Evolutionary conservation across 345 rosid genomes (phyloP).

Genomic region (Eucalyptus curtisii): DNA sequence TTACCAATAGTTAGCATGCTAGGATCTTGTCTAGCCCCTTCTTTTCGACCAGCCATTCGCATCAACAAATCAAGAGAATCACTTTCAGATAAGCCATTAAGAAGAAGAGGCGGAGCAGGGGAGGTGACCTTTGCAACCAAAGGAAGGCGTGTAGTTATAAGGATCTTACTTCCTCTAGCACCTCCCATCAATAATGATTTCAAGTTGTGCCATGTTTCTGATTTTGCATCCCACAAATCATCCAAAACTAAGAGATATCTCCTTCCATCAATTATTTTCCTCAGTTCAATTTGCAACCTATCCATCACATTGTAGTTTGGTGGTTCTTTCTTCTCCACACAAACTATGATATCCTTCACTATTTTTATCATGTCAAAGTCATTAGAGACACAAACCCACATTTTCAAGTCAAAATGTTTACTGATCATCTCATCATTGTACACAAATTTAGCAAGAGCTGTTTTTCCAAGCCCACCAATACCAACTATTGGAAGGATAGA

Average conservation of each 20-base stretch:
- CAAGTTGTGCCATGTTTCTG: neutral
- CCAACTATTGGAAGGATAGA: too few species aligned
- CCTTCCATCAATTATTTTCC: neutral
- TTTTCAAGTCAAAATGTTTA: too few species aligned
- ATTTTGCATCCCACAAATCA: neutral
- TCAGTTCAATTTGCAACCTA: neutral
- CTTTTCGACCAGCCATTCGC: neutral
- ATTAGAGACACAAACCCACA: too few species aligned
- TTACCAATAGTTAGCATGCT: neutral
- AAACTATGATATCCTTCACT: neutral
- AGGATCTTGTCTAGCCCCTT: neutral
- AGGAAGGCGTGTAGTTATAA: neutral
- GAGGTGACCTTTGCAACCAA: neutral
- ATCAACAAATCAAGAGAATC: neutral
- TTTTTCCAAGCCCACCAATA: too few species aligned
- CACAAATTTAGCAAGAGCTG: too few species aligned
- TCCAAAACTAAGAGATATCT: neutral
- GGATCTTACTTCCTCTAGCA: neutral
- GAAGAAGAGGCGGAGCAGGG: neutral
- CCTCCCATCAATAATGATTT: neutral
- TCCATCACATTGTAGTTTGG: neutral
- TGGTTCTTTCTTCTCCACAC: neutral
- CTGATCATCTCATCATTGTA: too few species aligned
- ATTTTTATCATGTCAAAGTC: too few species aligned
- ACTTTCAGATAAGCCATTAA: neutral